Percentiles rank a stretch among this genome's conserved stretches.
These are phyloP conservation scores for Oryza nivara DNA, from an alignment of 176 grass and related monocot genomes.

Conservation along the genomic window DNA sequence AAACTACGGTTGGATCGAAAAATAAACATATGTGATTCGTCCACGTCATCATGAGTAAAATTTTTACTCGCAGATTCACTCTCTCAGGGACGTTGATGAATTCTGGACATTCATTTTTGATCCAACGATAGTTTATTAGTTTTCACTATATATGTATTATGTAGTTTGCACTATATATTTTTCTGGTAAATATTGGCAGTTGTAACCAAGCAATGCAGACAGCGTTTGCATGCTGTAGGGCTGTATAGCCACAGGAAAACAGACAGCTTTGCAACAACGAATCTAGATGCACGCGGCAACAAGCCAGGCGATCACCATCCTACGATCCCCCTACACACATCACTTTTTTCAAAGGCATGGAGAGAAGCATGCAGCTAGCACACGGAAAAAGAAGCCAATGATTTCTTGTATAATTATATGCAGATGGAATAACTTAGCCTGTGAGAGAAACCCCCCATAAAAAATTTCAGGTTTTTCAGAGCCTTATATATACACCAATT, in stretches of 20 bases:
- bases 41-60: too few species aligned
- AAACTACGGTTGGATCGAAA: too few species aligned
- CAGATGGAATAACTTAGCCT: slow-evolving; percentile 34
- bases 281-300: not conserved
- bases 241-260: not conserved
- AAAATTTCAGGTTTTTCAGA: not conserved
- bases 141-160: too few species aligned
- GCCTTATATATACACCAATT: not conserved
- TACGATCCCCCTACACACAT: not conserved
- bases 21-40: too few species aligned
- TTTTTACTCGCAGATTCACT: too few species aligned
- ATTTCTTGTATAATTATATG: not conserved
- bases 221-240: not conserved
- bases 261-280: not conserved
- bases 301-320: slow-evolving; percentile 9
- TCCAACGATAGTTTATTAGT: too few species aligned
- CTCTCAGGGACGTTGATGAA: too few species aligned
- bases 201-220: not conserved
- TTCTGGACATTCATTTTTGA: too few species aligned
- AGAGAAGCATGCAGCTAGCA: not conserved
- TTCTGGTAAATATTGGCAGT: not conserved
- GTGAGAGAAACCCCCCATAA: not conserved
- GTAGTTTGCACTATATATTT: too few species aligned
- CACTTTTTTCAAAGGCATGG: not conserved
- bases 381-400: not conserved